These are phyloP conservation scores for Austropuccinia psidii DNA, from an alignment of 1,284 basidiomycete species.

Conservation along the genomic window DNA sequence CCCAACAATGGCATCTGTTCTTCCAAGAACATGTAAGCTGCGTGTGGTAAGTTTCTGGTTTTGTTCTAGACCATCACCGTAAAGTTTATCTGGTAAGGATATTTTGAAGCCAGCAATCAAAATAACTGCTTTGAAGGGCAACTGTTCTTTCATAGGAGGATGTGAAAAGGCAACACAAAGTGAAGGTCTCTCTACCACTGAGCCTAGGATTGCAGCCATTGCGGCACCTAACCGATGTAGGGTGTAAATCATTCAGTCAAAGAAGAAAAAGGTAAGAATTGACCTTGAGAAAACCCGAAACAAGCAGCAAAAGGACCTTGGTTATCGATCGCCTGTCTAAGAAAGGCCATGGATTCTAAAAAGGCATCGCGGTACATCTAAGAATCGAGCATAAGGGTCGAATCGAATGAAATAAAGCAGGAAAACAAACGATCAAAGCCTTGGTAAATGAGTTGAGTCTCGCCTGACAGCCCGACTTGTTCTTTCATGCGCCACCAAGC, in stretches of 20 bases:
- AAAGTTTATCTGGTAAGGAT: not conserved
- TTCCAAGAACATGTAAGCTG: constrained; percentile 33
- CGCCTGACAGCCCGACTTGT: not conserved
- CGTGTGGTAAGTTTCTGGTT: constrained; percentile 11
- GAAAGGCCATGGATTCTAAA: constrained; percentile 19
- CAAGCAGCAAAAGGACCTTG: constrained; percentile 36
- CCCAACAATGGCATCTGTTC: constrained; percentile 26
- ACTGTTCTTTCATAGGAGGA: constrained; percentile 2
- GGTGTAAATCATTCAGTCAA: not conserved
- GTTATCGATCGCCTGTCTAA: constrained; percentile 20
- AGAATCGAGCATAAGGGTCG: not conserved
- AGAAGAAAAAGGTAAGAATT: not conserved
- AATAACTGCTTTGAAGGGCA: constrained; percentile 31
- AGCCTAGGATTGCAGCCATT: constrained; percentile 12
- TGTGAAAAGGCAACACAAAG: constrained; percentile 14
- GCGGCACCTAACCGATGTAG: constrained; percentile 19
- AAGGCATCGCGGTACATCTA: not conserved
- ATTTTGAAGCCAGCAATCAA: constrained; percentile 26
- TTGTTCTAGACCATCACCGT: not conserved
- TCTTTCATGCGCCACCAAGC: constrained; percentile 34
- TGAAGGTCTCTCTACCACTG: constrained; percentile 3
- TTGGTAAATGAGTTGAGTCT: not conserved
- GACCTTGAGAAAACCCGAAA: constrained; percentile 37
- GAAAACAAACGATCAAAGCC: constrained; percentile 28
- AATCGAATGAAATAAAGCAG: not conserved